Percentiles rank a stretch among this genome's conserved stretches.
These are phyloP conservation scores for Pseudomassariella vexata DNA, from an alignment of 2,329 filamentous ascomycete species.

Conservation along the genomic window DNA sequence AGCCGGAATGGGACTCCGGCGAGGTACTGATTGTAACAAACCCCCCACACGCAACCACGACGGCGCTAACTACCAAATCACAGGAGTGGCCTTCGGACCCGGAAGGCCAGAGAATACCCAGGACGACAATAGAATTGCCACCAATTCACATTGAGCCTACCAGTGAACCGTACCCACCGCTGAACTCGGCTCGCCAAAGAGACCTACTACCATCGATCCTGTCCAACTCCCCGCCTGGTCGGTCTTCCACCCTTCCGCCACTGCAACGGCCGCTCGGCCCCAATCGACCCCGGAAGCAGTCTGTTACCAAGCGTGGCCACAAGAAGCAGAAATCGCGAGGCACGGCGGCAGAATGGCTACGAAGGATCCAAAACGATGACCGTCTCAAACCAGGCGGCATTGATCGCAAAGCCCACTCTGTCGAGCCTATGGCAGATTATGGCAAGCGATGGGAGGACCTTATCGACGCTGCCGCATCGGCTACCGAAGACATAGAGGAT, in stretches of 20 bases:
- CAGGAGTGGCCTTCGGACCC: conserved; percentile 69
- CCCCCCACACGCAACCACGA: not conserved
- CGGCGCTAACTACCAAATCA: conserved; percentile 14
- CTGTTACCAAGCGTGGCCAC: conserved; percentile 76
- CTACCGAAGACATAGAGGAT: conserved; percentile 84
- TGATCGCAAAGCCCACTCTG: conserved; percentile 78
- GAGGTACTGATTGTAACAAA: conserved; percentile 57
- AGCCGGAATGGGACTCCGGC: conserved; percentile 73
- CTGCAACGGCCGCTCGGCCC: conserved; percentile 68
- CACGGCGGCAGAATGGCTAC: conserved; percentile 63
- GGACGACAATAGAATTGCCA: conserved; percentile 67
- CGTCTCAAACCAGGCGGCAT: conserved; percentile 62
- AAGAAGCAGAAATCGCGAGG: conserved; percentile 70
- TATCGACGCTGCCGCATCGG: conserved; percentile 87
- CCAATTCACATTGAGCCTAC: conserved; percentile 65
- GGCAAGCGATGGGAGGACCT: conserved; percentile 95
- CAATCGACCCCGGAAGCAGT: conserved; percentile 75
- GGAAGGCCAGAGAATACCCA: conserved; percentile 57
- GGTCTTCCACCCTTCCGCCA: conserved; percentile 82
- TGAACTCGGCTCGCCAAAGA: conserved; percentile 48
- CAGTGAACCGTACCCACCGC: conserved; percentile 65
- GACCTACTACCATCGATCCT: conserved; percentile 81
- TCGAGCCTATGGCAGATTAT: conserved; percentile 74
- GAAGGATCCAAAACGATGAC: conserved; percentile 53
- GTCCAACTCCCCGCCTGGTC: conserved; percentile 70